Percentiles rank a stretch among this genome's conserved stretches.
Evolutionary conservation across 2,329 filamentous ascomycete genomes (phyloP).

Genomic region (Ciborinia camelliae): DNA sequence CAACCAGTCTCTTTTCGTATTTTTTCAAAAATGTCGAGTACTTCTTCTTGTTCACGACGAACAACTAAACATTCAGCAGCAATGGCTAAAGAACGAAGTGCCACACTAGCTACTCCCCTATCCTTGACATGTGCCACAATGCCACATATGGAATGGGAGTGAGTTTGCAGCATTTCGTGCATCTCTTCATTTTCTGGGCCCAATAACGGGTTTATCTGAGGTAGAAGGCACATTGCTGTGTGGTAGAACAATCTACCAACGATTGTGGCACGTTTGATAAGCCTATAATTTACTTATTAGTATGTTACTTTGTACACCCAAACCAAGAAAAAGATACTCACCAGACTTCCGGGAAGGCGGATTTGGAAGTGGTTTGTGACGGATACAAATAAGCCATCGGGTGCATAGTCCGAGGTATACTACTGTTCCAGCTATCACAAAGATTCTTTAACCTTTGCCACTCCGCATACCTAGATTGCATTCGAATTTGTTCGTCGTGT

Average conservation of each 20-base stretch:
- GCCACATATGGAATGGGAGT: conserved; percentile 83
- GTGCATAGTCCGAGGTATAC: conserved; percentile 80
- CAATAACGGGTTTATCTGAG: conserved; percentile 72
- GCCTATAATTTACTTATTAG: conserved; percentile 49
- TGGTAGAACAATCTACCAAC: conserved; percentile 87
- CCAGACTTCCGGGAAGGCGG: conserved; percentile 84
- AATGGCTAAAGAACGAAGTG: conserved; percentile 74
- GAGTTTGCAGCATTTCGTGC: conserved; percentile 64
- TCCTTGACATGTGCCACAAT: conserved; percentile 85
- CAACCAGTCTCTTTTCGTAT: conserved; percentile 77
- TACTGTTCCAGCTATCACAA: conserved; percentile 78
- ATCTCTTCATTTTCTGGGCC: conserved; percentile 59
- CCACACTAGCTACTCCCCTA: conserved; percentile 72
- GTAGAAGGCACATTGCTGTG: conserved; percentile 75
- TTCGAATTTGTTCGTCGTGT: conserved; percentile 60
- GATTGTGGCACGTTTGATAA: conserved; percentile 77
- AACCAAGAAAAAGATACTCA: conserved; percentile 42
- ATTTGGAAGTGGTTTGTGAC: conserved; percentile 64
- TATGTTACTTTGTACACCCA: conserved; percentile 20
- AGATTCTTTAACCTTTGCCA: conserved; percentile 79
- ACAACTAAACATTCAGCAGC: conserved; percentile 70
- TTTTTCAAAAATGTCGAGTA: conserved; percentile 69
- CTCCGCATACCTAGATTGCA: conserved; percentile 65
- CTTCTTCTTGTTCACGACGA: conserved; percentile 73
- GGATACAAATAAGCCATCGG: conserved; percentile 75